These are phyloP conservation scores for Phyllosticta citriasiana DNA, from an alignment of 2,329 filamentous ascomycete genomes.

Conservation along the genomic window DNA sequence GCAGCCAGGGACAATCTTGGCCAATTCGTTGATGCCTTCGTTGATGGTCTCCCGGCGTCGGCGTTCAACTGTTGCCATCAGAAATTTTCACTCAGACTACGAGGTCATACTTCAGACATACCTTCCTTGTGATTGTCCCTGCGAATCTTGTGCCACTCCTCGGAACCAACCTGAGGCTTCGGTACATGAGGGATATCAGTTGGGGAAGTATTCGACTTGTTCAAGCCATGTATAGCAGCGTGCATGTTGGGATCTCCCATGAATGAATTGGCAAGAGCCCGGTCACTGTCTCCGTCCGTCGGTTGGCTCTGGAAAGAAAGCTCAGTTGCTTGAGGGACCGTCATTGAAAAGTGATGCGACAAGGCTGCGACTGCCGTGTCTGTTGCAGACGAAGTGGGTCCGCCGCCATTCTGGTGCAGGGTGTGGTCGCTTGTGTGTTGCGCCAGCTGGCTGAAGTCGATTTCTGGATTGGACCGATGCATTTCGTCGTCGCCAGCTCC, in stretches of 20 bases:
- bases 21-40: constrained; percentile 94
- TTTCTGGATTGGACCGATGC: constrained; percentile 20
- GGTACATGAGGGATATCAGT: constrained; percentile 18
- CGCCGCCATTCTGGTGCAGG: constrained; percentile 43
- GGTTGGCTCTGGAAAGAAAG: constrained; percentile 40
- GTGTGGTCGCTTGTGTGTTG: constrained; percentile 20
- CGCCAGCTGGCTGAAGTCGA: constrained; percentile 23
- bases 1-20: constrained; percentile 93
- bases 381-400: constrained; percentile 38
- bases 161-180: constrained; percentile 87
- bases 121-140: constrained; percentile 99
- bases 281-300: constrained; percentile 32
- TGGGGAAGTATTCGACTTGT: constrained; percentile 28
- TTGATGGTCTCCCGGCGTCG: constrained; percentile 97
- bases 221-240: constrained; percentile 28
- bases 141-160: constrained; percentile 95
- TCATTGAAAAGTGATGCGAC: constrained; percentile 43
- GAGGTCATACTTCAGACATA: constrained; percentile 32
- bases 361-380: constrained; percentile 52
- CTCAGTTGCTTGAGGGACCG: constrained; percentile 46
- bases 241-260: constrained; percentile 31
- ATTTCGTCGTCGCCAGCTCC: constrained; percentile 31
- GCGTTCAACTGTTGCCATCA: constrained; percentile 62
- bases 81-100: constrained; percentile 12
- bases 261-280: constrained; percentile 28